Conservation (phyloP, 805 yeast species). For the Candida odintsovae region DNA sequence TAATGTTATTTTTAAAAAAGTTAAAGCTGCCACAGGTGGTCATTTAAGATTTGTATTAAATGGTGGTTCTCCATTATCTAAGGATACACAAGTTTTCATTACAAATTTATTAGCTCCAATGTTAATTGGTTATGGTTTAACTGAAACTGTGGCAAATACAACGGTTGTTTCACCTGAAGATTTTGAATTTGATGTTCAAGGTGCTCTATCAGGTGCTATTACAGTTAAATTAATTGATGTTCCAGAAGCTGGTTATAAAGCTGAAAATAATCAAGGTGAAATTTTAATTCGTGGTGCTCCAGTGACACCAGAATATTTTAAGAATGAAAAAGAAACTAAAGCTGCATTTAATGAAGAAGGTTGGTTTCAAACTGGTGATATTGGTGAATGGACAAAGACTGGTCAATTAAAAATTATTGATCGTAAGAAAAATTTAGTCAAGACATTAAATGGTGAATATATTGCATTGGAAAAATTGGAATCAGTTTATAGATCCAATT, state of each 20-base stretch:
- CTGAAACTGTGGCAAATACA: slow-evolving; percentile 92
- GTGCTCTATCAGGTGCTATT: slow-evolving; percentile 75
- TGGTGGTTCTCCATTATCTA: slow-evolving; percentile 90
- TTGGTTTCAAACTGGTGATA: slow-evolving; percentile 97
- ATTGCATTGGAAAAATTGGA: slow-evolving; percentile 95
- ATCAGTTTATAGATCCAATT: slow-evolving; percentile 80
- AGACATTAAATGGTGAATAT: slow-evolving; percentile 95
- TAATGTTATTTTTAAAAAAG: slow-evolving; percentile 71
- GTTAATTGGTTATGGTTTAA: slow-evolving; percentile 92
- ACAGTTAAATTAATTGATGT: slow-evolving; percentile 90
- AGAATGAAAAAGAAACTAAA: slow-evolving; percentile 75
- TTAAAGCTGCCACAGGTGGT: slow-evolving; percentile 95
- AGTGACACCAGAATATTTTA: slow-evolving; percentile 72
- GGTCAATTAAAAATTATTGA: slow-evolving; percentile 85
- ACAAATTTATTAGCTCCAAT: slow-evolving; percentile 73
- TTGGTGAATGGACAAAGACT: slow-evolving; percentile 82
- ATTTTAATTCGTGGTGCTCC: slow-evolving; percentile 71
- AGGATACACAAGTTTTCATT: slow-evolving; percentile 77
- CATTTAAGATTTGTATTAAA: slow-evolving; percentile 63
- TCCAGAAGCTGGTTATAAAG: slow-evolving; percentile 83
- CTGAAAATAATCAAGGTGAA: slow-evolving; percentile 92
- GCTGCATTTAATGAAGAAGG: slow-evolving; percentile 67
- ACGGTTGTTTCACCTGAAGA: slow-evolving; percentile 58
- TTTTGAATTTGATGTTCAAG: slow-evolving; percentile 72
- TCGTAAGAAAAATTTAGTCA: slow-evolving; percentile 92